phyloP scores from a whole-genome alignment of 352 stramenopile genomes.

The Phytopythium montanum region DNA sequence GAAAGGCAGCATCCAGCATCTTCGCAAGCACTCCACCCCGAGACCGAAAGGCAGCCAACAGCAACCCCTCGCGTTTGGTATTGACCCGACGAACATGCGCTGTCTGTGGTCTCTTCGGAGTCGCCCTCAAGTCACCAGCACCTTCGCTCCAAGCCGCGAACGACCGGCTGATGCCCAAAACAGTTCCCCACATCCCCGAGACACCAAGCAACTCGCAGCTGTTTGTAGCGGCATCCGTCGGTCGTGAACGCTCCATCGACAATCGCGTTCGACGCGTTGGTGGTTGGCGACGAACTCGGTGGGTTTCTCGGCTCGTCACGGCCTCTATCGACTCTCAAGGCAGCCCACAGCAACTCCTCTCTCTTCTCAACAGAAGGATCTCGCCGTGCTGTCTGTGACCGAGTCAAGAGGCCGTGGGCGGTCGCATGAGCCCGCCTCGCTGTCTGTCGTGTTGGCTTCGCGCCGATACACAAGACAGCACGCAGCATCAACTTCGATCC shows the following conservation, averaged over 20 bases:
- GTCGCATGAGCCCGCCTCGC: neutral
- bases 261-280: too few relatives aligned
- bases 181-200: too few relatives aligned
- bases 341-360: neutral
- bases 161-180: too few relatives aligned
- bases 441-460: neutral
- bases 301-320: neutral
- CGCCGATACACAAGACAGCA: neutral
- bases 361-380: too few relatives aligned
- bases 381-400: slow-evolving; percentile 2
- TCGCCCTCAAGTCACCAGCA: neutral
- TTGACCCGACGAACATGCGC: neutral
- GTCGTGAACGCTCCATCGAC: too few relatives aligned
- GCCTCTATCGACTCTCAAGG: neutral
- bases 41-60: slow-evolving; percentile 1
- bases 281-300: neutral
- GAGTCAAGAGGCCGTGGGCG: neutral
- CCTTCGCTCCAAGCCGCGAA: too few relatives aligned
- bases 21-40: neutral
- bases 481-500: neutral
- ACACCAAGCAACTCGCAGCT: too few relatives aligned
- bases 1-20: neutral
- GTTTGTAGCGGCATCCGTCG: too few relatives aligned
- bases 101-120: neutral
- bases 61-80: neutral